Base-by-base conservation (phyloP, 306 rosid genomes). In the Alnus glutinosa region DNA sequence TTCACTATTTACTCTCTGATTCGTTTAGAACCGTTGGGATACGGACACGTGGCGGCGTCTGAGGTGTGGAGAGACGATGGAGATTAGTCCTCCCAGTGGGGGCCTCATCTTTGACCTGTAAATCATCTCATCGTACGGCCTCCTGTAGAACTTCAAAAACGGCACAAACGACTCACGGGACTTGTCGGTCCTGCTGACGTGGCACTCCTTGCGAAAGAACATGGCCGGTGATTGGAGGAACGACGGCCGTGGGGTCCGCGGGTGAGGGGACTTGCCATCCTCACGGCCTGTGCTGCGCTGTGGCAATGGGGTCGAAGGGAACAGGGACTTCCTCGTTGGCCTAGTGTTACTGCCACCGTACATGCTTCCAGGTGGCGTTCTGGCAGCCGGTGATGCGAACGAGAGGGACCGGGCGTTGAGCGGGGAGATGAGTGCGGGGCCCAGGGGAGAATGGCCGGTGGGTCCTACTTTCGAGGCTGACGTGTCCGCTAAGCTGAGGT, bases 81-180 rank as follows among this genome's bases (percentile, higher is more conserved):
- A 96, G 80, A 95, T 89, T 48, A 95, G 91, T 36, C 99, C 99
- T 3, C 99, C 99, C 0, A 92, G 96, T 73, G 98, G 98, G 74
- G 98, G 97, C 86, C 94, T 67, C 98, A 94, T 94, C 93, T 94
- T 94, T 64, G 98, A 90, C 90, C 98, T 79, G 79, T 94, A 94
- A 0, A 92, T 72, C 97, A 94, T 92, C 87, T 94, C 98, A 15
- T 94, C 97, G 83, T 94, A 94, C 44, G 97, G 96, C 78, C 92
- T 85, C 30, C 96, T 70, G 83, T 94, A 85, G 78, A 92, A 90
- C 75, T 94, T 94, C 85, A 94, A 75, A 32, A 89, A 86, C 9
- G 97, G 88, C 76, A 78, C 4, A 88, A 94, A 94, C 13, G 92
- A 90, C 63, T 92, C 97, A 64, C 94, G 75, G 37, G 86, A 88